Evolutionary conservation across 2,329 filamentous ascomycete genomes (phyloP), one percentile per base, ranked within the genome.

Genomic region (Clathrospora elynae): DNA sequence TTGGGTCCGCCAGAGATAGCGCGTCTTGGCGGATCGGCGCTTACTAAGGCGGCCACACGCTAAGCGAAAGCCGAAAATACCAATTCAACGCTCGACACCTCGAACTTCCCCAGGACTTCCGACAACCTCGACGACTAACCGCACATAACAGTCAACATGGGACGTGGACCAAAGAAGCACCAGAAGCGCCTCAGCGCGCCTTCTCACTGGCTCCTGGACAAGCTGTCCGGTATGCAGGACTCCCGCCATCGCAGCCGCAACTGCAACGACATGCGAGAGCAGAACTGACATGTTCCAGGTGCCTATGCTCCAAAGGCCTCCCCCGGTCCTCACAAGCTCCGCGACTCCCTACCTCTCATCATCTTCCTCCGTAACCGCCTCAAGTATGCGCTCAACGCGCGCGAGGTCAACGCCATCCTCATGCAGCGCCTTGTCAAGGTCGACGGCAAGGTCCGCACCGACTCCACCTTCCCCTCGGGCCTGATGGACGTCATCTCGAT

Each of bases 371-470:
- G 64, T 40, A 70, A 86, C 80, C 90, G 91, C 71, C 85, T 99
- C 76, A 99, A 99, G 89, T 99, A 99, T 83, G 93, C 93, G 65
- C 87, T 99, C 78, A 99, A 99, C 84, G 86, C 84, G 77, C 93
- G 92, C 76, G 93, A 99, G 86, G 89, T 86, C 80, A 93, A 90
- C 80, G 82, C 91, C 68, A 97, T 99, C 80, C 82, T 97, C 76
- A 96, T 96, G 91, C 93, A 99, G 86, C 92, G 93, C 76, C 87
- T 97, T 68, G 84, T 99, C 88, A 96, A 97, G 87, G 93, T 99
- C 73, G 93, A 99, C 76, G 87, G 86, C 83, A 99, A 99, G 84
- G 90, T 99, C 80, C 92, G 93, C 81, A 99, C 93, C 78, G 93
- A 99, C 80, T 81, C 84, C 71, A 99, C 91, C 80, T 99, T 88